Conservation (phyloP, 352 stramenopile genomes). For the Phytopythium cucurbitacearum region DNA sequence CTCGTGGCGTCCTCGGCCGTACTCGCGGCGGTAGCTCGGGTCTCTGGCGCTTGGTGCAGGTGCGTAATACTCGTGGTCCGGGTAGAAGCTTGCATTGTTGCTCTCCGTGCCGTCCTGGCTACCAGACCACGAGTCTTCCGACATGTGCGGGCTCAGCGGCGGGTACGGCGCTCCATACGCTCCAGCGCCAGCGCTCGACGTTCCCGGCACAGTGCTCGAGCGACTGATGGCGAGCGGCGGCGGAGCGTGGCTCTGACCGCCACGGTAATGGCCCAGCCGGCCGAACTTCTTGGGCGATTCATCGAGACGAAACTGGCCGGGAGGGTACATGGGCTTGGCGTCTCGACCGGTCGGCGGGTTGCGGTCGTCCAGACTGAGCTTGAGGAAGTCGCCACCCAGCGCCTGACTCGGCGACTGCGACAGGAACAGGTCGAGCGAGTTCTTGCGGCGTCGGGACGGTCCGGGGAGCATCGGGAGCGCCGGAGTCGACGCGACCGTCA, state of each 20-base stretch:
- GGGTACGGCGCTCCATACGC: constrained; percentile 33
- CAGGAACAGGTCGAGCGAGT: constrained; percentile 87
- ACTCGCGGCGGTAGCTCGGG: too few relatives aligned
- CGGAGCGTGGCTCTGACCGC: constrained; percentile 6
- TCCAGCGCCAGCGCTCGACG: constrained; percentile 19
- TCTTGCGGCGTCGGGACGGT: constrained; percentile 55
- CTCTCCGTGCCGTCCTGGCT: constrained; percentile 30
- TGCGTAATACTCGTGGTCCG: constrained; percentile 44
- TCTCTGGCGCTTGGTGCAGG: constrained; percentile 7
- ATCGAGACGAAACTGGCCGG: constrained; percentile 50
- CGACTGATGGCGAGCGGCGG: constrained; percentile 28
- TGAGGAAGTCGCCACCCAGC: constrained; percentile 72
- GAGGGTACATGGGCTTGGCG: constrained; percentile 22
- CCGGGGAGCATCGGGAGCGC: constrained; percentile 25
- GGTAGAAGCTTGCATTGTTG: constrained; percentile 30
- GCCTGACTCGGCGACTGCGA: constrained; percentile 80
- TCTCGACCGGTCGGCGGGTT: constrained; percentile 4
- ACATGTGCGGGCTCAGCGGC: constrained; percentile 38
- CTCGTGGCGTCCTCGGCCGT: too few relatives aligned
- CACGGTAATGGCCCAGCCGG: constrained; percentile 16
- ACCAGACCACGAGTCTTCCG: constrained; percentile 47
- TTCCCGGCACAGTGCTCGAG: constrained; percentile 32
- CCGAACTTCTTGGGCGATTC: constrained; percentile 39
- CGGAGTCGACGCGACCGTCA: not conserved
- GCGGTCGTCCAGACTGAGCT: constrained; percentile 66